Conservation (phyloP, 768 basidiomycete species). For the Crepidotus variabilis region DNA sequence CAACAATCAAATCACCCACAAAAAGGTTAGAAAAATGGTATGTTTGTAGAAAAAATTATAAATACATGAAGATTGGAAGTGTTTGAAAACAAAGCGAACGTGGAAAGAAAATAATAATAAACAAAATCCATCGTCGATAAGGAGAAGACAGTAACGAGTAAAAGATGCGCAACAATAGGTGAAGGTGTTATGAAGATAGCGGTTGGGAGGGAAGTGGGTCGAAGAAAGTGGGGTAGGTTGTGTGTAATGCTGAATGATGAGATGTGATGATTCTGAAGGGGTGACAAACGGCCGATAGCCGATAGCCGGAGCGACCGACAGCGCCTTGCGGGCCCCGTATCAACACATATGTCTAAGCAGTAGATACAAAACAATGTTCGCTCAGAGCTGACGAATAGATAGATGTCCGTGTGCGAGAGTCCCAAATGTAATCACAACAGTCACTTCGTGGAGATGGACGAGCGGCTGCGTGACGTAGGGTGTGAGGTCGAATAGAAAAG, state of each 20-base stretch:
- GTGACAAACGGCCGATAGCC: neutral
- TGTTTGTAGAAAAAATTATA: slow-evolving; percentile 3
- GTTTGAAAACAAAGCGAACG: neutral
- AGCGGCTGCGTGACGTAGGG: neutral
- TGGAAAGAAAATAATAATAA: slow-evolving; percentile 1
- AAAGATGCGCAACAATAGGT: neutral
- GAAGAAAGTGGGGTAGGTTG: neutral
- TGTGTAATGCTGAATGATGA: neutral
- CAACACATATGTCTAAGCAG: neutral
- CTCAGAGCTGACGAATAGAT: neutral
- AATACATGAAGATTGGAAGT: slow-evolving; percentile 5
- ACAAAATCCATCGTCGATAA: neutral
- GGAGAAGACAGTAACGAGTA: neutral
- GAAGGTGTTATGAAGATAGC: neutral
- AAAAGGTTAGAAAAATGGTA: no score
- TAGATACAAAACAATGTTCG: neutral
- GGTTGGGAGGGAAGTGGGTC: neutral
- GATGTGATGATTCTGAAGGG: neutral
- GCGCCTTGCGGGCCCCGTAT: neutral
- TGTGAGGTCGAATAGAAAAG: neutral
- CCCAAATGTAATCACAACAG: no score
- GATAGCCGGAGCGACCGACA: neutral
- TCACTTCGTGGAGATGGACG: neutral
- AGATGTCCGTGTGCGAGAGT: neutral
- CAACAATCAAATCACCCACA: no score